phyloP scores from a whole-genome alignment of 768 basidiomycete genomes.

The Boletus tylopilopsis region DNA sequence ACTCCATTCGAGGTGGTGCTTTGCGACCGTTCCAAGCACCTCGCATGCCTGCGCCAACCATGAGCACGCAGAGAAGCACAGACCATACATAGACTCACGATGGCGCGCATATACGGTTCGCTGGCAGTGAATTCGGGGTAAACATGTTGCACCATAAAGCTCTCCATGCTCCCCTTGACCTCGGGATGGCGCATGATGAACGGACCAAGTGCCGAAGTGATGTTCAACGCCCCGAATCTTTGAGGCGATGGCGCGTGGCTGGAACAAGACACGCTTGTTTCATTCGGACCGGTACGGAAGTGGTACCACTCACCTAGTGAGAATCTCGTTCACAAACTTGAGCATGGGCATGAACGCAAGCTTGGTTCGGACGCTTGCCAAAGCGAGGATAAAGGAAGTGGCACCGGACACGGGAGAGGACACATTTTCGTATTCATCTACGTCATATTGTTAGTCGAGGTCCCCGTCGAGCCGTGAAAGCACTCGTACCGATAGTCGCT shows the following conservation, averaged over 20 bases:
- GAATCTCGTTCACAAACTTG: constrained; percentile 69
- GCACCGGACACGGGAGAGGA: constrained; percentile 76
- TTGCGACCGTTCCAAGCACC: constrained; percentile 71
- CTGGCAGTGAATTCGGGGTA: constrained; percentile 63
- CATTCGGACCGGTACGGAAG: neutral
- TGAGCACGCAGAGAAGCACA: neutral
- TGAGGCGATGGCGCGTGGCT: constrained; percentile 57
- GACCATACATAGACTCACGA: constrained; percentile 46
- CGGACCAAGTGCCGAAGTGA: constrained; percentile 69
- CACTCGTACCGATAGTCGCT: constrained; percentile 58
- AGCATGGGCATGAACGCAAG: constrained; percentile 80
- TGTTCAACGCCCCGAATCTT: constrained; percentile 82
- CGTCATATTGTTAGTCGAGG: neutral
- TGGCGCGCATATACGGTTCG: constrained; percentile 73
- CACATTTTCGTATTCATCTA: constrained; percentile 81
- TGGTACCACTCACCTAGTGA: constrained; percentile 50
- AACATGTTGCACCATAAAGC: constrained; percentile 71
- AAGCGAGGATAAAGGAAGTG: constrained; percentile 73
- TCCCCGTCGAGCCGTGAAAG: neutral
- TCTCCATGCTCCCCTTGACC: constrained; percentile 72
- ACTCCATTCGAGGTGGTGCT: constrained; percentile 63
- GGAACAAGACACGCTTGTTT: constrained; percentile 3
- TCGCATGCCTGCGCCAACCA: constrained; percentile 62
- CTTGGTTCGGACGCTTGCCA: constrained; percentile 78
- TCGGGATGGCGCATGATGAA: constrained; percentile 85